phyloP scores from a whole-genome alignment of 352 stramenopile genomes.

The Phytophthora boehmeriae region DNA sequence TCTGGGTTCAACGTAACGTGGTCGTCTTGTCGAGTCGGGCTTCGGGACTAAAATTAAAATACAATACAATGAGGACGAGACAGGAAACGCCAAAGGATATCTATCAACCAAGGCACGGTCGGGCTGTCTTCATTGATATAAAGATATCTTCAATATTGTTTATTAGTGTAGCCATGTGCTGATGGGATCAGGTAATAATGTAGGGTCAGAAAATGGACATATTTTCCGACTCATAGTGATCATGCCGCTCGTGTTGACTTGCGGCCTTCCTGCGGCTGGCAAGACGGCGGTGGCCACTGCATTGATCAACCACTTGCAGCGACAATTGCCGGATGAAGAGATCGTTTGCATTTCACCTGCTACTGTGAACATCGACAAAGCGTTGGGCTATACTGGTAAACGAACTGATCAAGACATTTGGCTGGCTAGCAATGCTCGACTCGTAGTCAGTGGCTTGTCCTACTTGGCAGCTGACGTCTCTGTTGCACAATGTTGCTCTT shows the following conservation, averaged over 20 bases:
- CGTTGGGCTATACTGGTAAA: constrained; percentile 68
- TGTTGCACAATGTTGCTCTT: constrained; percentile 2
- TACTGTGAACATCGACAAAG: constrained; percentile 63
- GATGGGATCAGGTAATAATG: not conserved
- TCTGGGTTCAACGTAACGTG: too few relatives aligned
- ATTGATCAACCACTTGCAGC: constrained; percentile 51
- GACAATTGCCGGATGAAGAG: constrained; percentile 41
- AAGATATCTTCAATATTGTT: not conserved
- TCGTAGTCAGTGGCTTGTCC: not conserved
- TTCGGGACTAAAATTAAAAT: constrained; percentile 1
- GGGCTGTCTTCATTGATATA: too few relatives aligned
- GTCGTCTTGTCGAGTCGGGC: too few relatives aligned
- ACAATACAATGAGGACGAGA: not conserved
- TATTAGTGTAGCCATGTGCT: constrained; percentile 3
- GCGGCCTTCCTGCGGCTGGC: constrained; percentile 68
- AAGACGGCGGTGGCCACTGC: constrained; percentile 66
- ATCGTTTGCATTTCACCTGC: constrained; percentile 66
- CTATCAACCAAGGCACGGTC: too few relatives aligned
- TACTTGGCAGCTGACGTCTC: too few relatives aligned
- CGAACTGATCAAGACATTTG: not conserved
- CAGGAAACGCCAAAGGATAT: not conserved
- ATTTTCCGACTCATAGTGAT: not conserved
- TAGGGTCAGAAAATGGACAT: not conserved
- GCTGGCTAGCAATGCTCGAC: constrained; percentile 10
- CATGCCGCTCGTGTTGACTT: constrained; percentile 83